Evolutionary conservation across 441 rosid genomes (phyloP).

Genomic region (Rhodomyrtus psidioides): DNA sequence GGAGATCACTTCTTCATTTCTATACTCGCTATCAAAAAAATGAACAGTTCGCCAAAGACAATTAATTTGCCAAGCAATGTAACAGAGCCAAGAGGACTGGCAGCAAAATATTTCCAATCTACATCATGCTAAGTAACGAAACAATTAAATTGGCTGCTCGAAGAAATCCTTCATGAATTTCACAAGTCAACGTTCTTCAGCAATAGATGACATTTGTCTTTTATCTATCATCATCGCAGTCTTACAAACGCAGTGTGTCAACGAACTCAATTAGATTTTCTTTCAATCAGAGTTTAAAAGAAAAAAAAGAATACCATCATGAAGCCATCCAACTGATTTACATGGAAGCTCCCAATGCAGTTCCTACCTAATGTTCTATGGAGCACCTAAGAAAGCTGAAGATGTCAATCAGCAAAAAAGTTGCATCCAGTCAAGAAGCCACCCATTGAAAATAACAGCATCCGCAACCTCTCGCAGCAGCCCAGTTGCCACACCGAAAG

Average conservation of each 20-base stretch:
- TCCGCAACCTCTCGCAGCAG: slow-evolving; percentile 39
- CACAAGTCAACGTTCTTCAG: slow-evolving; percentile 11
- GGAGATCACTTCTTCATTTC: background rate
- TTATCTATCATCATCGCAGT: background rate
- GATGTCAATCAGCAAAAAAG: background rate
- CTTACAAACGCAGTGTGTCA: background rate
- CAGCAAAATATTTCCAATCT: background rate
- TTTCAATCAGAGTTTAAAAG: background rate
- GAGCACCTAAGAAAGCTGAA: slow-evolving; percentile 8
- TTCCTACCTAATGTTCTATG: background rate
- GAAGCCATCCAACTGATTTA: background rate
- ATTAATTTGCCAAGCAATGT: background rate
- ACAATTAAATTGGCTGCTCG: background rate
- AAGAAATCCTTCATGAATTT: background rate
- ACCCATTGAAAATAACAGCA: slow-evolving; percentile 65
- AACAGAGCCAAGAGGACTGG: background rate
- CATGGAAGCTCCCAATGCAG: background rate
- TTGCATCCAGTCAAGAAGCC: slow-evolving; percentile 18
- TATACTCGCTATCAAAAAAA: background rate
- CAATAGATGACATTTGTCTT: background rate
- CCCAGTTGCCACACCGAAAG: slow-evolving; percentile 72
- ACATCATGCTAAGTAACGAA: background rate
- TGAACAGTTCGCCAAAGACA: background rate
- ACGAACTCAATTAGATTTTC: background rate
- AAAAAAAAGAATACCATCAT: background rate